Evolutionary conservation across 495 filamentous ascomycete species (phyloP).

Genomic region (Chaetomium fimeti): DNA sequence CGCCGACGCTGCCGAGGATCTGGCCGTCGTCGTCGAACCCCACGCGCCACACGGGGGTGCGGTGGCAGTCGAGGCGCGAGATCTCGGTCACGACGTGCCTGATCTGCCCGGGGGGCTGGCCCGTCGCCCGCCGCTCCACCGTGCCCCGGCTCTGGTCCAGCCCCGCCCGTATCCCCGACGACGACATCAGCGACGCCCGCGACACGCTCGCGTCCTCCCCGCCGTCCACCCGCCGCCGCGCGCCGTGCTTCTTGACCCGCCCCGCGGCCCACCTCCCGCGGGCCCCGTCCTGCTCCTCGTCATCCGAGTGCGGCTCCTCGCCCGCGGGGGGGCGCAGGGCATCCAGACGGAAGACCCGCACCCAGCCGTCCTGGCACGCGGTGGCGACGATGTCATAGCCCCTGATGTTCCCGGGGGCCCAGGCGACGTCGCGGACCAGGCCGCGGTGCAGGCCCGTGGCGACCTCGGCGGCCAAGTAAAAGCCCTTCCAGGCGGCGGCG

Average conservation of each 20-base stretch:
- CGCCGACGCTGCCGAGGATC: conserved; percentile 57
- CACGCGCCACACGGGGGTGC: conserved; percentile 60
- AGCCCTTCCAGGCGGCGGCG: conserved; percentile 54
- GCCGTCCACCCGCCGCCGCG: neutral
- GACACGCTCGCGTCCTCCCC: neutral
- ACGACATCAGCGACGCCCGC: conserved; percentile 30
- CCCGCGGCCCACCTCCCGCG: conserved; percentile 17
- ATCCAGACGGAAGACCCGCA: conserved; percentile 76
- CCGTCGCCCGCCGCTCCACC: conserved; percentile 35
- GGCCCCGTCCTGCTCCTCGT: conserved; percentile 28
- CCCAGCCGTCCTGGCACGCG: conserved; percentile 83
- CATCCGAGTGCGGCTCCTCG: neutral
- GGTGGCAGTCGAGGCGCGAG: conserved; percentile 53
- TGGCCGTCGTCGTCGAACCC: conserved; percentile 62
- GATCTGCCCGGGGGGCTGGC: conserved; percentile 45
- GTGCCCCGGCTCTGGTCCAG: conserved; percentile 50
- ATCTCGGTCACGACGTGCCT: conserved; percentile 49
- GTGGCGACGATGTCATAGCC: conserved; percentile 90
- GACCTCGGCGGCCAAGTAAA: conserved; percentile 78
- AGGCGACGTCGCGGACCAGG: conserved; percentile 86
- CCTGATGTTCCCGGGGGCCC: conserved; percentile 83
- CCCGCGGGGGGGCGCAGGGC: neutral
- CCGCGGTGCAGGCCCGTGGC: conserved; percentile 56
- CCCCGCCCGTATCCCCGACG: conserved; percentile 56
- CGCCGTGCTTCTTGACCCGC: conserved; percentile 28